phyloP scores from a whole-genome alignment of 2,329 filamentous ascomycete genomes.

The Trichoderma aggressivum region DNA sequence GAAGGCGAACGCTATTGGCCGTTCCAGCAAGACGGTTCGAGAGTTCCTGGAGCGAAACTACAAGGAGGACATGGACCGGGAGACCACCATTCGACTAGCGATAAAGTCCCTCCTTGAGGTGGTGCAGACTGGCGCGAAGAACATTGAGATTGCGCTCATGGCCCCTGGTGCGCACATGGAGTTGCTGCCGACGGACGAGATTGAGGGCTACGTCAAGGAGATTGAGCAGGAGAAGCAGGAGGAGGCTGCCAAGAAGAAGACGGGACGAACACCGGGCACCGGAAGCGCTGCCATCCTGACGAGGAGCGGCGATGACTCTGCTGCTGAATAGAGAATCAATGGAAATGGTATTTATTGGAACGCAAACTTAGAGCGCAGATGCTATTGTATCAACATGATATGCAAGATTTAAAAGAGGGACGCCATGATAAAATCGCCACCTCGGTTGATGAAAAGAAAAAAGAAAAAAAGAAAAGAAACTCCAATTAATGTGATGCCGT shows the following conservation, averaged over 20 bases:
- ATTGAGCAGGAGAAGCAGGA: slow-evolving; percentile 99
- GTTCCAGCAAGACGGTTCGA: slow-evolving; percentile 97
- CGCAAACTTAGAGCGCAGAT: slow-evolving; percentile 28
- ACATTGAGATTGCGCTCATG: slow-evolving; percentile 99
- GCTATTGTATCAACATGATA: slow-evolving; percentile 37
- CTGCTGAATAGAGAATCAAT: slow-evolving; percentile 33
- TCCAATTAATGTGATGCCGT: slow-evolving; percentile 20
- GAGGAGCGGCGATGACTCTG: slow-evolving; percentile 47
- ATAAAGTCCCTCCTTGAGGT: slow-evolving; percentile 98
- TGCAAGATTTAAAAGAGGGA: slow-evolving; percentile 31
- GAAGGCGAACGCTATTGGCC: slow-evolving; percentile 98
- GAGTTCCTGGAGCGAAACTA: slow-evolving; percentile 99
- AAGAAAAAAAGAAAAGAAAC: neutral
- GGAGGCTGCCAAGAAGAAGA: slow-evolving; percentile 97
- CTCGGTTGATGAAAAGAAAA: neutral
- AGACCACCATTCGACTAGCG: slow-evolving; percentile 92
- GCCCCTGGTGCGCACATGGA: slow-evolving; percentile 86
- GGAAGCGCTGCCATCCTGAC: slow-evolving; percentile 73
- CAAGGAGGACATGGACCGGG: slow-evolving; percentile 95
- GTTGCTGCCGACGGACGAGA: slow-evolving; percentile 92
- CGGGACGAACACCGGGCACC: slow-evolving; percentile 66
- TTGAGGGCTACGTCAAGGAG: slow-evolving; percentile 95
- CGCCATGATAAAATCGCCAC: slow-evolving; percentile 24
- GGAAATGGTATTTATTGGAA: slow-evolving; percentile 22
- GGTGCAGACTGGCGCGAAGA: slow-evolving; percentile 98